phyloP scores from a whole-genome alignment of 179 eudicot species.

The Corrigiola litoralis region DNA sequence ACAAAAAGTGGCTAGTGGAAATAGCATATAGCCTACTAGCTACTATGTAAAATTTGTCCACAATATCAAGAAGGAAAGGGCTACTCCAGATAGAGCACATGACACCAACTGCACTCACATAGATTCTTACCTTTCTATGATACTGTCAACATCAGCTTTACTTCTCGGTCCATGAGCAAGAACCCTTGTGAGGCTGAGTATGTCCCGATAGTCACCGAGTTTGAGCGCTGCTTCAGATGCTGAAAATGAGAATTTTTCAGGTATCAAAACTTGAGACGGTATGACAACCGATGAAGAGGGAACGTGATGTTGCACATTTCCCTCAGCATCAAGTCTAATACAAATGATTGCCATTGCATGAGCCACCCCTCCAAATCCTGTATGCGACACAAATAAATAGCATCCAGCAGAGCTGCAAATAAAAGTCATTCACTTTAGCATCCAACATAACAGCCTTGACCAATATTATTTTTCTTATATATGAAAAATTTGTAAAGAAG shows the following conservation, averaged over 20 bases:
- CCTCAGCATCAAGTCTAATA: conserved; percentile 70
- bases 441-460: neutral
- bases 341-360: conserved; percentile 92
- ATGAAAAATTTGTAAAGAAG: no score
- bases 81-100: neutral
- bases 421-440: conserved; percentile 14
- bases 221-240: conserved; percentile 57
- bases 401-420: conserved; percentile 74
- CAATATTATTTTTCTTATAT: no score
- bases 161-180: conserved; percentile 82
- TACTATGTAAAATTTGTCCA: no score
- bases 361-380: conserved; percentile 94
- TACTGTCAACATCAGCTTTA: conserved; percentile 68
- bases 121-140: conserved; percentile 69
- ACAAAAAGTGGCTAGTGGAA: neutral
- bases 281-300: conserved; percentile 26
- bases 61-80: neutral
- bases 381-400: conserved; percentile 89
- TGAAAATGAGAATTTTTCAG: conserved; percentile 16
- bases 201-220: conserved; percentile 84
- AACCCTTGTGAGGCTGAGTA: conserved; percentile 82
- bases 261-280: conserved; percentile 17
- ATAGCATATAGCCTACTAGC: neutral
- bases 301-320: conserved; percentile 31
- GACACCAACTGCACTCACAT: neutral